Conservation (phyloP, 768 basidiomycete genomes). For the Mycena floridula region DNA sequence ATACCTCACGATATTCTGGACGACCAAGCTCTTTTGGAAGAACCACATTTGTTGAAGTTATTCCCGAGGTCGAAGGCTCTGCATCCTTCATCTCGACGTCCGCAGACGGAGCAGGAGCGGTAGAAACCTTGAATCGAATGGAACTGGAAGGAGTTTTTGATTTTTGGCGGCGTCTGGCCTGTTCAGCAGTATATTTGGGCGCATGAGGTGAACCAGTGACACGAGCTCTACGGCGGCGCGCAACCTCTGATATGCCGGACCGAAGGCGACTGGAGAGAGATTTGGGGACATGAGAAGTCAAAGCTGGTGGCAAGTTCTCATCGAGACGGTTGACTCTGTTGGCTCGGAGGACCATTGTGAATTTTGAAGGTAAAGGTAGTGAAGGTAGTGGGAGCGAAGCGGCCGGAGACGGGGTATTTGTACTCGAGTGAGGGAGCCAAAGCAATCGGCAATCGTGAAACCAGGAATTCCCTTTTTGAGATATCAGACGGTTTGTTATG, state of each 20-base stretch:
- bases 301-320: neutral
- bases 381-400: too few relatives aligned
- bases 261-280: neutral
- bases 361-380: too few relatives aligned
- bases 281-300: neutral
- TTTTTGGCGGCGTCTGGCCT: slow-evolving; percentile 1
- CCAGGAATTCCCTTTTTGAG: too few relatives aligned
- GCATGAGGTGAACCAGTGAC: neutral
- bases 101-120: neutral
- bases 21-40: slow-evolving; percentile 43
- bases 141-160: neutral
- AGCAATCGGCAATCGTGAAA: too few relatives aligned
- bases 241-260: neutral
- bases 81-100: slow-evolving; percentile 18
- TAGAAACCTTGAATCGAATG: slow-evolving; percentile 5
- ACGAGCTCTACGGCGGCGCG: neutral
- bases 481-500: too few relatives aligned
- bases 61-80: neutral
- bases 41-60: slow-evolving; percentile 18
- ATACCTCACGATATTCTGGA: slow-evolving; percentile 32
- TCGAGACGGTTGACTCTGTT: neutral
- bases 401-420: too few relatives aligned
- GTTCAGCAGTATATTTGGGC: slow-evolving; percentile 3
- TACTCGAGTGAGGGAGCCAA: too few relatives aligned
- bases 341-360: neutral